Percentiles rank a stretch among this genome's conserved stretches.
Conservation (phyloP, 2,329 filamentous ascomycete genomes). For the Pyrenophora seminiperda region DNA sequence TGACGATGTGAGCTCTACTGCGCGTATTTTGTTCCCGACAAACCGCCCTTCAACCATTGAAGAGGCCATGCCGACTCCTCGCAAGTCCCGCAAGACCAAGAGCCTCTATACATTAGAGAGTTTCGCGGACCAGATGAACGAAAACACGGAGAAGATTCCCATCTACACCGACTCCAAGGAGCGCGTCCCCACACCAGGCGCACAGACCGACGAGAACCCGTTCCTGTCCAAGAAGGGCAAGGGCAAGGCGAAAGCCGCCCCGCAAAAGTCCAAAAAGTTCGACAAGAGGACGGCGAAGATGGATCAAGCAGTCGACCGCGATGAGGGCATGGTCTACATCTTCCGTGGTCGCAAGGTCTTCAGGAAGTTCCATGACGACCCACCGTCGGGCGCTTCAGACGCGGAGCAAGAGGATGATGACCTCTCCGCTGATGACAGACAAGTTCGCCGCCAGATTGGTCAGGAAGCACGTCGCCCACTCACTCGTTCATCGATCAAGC, state of each 20-base stretch:
- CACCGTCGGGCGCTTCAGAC: conserved; percentile 41
- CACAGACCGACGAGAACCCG: conserved; percentile 68
- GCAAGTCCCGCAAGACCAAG: conserved; percentile 62
- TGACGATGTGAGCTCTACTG: conserved; percentile 52
- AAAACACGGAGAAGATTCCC: conserved; percentile 64
- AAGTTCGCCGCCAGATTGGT: conserved; percentile 46
- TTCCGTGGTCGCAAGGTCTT: conserved; percentile 84
- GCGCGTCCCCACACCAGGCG: conserved; percentile 68
- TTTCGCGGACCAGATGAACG: conserved; percentile 56
- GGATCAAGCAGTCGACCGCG: conserved; percentile 66
- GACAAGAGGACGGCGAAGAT: conserved; percentile 65
- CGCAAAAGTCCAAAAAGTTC: conserved; percentile 56
- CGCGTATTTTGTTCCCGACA: conserved; percentile 63
- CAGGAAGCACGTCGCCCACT: conserved; percentile 55
- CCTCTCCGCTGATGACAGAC: conserved; percentile 48
- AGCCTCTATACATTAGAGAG: conserved; percentile 51
- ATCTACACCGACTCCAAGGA: conserved; percentile 84
- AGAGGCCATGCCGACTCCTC: conserved; percentile 64
- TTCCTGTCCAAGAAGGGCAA: conserved; percentile 64
- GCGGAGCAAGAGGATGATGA: conserved; percentile 35
- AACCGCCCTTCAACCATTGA: conserved; percentile 67
- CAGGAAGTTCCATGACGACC: conserved; percentile 64
- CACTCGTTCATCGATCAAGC: conserved; percentile 72
- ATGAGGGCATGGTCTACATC: conserved; percentile 75
- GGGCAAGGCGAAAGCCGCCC: conserved; percentile 53